Percentiles rank a stretch among this genome's conserved stretches.
Evolutionary conservation across 768 basidiomycete species (phyloP).

Genomic region (Boletus vermiculosoides): DNA sequence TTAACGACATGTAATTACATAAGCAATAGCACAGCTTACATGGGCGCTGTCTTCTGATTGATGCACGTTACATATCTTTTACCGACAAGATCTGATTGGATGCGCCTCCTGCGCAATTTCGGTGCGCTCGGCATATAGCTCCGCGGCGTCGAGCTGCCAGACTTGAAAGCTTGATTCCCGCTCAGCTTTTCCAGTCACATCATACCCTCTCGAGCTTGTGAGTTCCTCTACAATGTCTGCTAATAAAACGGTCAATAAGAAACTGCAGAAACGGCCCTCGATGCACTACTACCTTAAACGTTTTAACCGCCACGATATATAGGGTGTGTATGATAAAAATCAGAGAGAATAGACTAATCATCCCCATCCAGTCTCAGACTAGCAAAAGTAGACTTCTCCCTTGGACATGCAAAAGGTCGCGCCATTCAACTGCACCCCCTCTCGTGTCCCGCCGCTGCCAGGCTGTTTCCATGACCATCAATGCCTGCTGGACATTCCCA

Average conservation of each 20-base stretch:
- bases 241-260: conserved; percentile 11
- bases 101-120: conserved; percentile 21
- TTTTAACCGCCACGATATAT: conserved; percentile 9
- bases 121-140: conserved; percentile 33
- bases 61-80: conserved; percentile 1
- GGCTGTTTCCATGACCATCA: conserved; percentile 62
- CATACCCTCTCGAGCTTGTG: neutral
- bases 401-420: conserved; percentile 45
- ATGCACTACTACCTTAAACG: conserved; percentile 15
- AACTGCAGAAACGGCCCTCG: conserved; percentile 15
- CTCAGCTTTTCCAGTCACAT: neutral
- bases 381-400: conserved; percentile 31
- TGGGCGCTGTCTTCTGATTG: conserved; percentile 19
- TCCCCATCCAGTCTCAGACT: conserved; percentile 21
- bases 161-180: neutral
- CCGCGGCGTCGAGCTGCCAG: conserved; percentile 1
- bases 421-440: conserved; percentile 56
- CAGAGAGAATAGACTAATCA: neutral
- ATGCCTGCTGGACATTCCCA: conserved; percentile 58
- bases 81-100: conserved; percentile 15
- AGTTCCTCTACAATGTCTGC: neutral
- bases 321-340: conserved; percentile 20
- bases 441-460: conserved; percentile 66
- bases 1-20: conserved; percentile 13
- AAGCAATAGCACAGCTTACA: conserved; percentile 6